Base-by-base conservation (phyloP, 2,329 filamentous ascomycete genomes). In the Diplocarpon mali region DNA sequence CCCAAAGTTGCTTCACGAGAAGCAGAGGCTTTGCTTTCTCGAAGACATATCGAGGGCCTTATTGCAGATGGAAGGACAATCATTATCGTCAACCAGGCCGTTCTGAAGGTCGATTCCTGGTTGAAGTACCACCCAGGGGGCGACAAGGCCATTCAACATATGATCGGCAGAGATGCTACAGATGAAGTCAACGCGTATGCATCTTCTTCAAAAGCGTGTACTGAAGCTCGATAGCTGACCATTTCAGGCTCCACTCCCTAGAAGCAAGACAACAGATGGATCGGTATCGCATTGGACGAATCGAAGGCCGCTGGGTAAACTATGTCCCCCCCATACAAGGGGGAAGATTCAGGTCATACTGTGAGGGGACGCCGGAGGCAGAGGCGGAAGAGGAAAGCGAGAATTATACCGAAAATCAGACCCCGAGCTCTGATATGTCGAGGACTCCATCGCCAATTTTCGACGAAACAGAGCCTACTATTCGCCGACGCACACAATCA, bases 271-370 rank as follows among this genome's bases (percentile, higher is more conserved):
- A 78, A 47, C 76, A 77, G 56, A 95, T 95, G 86, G 66, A 76
- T 48, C 52, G 75, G 51, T 96, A 89, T 62, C 79, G 85, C 52
- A 87, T 96, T 57, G 92, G 92, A 36, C 75, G 73, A 51, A 77
- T 94, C 46, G 75, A 92, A 59, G 85, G 86, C 27, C 70, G 68
- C 49, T 98, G 92, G 92, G 68, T 69, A 50, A 95, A 95, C 64
- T 94, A 95, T 60, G 59, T 85, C 6, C 89, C 92, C 4, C 90
- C 92, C 0, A 90, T 96, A 42, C 90, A 96, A 64, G 89, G 88
- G 46, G 90, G 90, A 35, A 72, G 73, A 47, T 94, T 89, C 64
- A 75, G 81, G 53, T 65, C 67, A 16, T 70, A 70, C 48, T 60
- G 64, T 41, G 65, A 71, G 50, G 53, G 50, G 3, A 30, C 29